Percentiles rank a stretch among this genome's conserved stretches.
phyloP scores from a whole-genome alignment of 495 filamentous ascomycete species.

The Lasiosphaeriaceae sp. region DNA sequence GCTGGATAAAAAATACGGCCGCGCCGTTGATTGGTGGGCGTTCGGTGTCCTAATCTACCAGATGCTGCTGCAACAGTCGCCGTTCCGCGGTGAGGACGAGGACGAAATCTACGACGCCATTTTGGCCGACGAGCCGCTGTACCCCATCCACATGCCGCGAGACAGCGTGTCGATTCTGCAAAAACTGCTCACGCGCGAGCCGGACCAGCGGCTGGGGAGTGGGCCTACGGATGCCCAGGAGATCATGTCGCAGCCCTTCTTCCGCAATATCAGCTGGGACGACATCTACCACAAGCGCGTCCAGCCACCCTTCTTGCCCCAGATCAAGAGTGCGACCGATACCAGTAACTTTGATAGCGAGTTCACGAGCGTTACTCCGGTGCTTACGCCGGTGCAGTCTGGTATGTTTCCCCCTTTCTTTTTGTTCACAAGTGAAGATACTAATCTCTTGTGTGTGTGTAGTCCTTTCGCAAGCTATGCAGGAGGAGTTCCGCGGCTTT shows the following conservation, averaged over 20 bases:
- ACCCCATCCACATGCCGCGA: slow-evolving; percentile 98
- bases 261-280: slow-evolving; percentile 96
- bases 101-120: slow-evolving; percentile 99
- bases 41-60: slow-evolving; percentile 99
- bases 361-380: slow-evolving; percentile 97
- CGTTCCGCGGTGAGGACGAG: slow-evolving; percentile 98
- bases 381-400: slow-evolving; percentile 94
- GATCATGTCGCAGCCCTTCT: slow-evolving; percentile 98
- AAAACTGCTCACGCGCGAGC: slow-evolving; percentile 94
- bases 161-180: slow-evolving; percentile 97
- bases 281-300: slow-evolving; percentile 95
- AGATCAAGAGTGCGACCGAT: slow-evolving; percentile 86
- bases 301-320: slow-evolving; percentile 80
- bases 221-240: slow-evolving; percentile 98
- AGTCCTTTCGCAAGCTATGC: slow-evolving; percentile 98
- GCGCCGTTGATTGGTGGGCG: slow-evolving; percentile 99
- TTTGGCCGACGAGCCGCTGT: slow-evolving; percentile 93
- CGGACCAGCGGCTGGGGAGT: slow-evolving; percentile 84
- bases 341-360: slow-evolving; percentile 99
- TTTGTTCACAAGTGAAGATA: slow-evolving; percentile 9
- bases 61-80: slow-evolving; percentile 98
- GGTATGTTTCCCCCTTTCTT: slow-evolving; percentile 56
- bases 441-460: neutral
- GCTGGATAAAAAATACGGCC: slow-evolving; percentile 96
- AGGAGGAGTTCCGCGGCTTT: slow-evolving; percentile 99